Evolutionary conservation across 495 filamentous ascomycete genomes (phyloP).

Genomic region (Cladorrhinum samala): DNA sequence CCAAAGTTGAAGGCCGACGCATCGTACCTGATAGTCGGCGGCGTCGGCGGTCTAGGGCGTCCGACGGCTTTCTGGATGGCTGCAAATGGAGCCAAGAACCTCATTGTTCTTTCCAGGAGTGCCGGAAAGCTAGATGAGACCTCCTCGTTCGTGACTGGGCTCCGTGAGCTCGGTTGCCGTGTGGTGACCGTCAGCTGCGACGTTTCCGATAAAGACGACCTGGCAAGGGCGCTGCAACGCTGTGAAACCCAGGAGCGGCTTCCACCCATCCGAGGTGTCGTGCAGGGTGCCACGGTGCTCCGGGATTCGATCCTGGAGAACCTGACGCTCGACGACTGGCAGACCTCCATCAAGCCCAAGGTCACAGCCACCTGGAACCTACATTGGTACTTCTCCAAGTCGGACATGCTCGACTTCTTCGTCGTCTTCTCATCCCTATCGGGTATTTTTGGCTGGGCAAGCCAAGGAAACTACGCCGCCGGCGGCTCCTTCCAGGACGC

Average conservation of each 20-base stretch:
- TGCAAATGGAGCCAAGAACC: slow-evolving; percentile 47
- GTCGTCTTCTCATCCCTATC: slow-evolving; percentile 46
- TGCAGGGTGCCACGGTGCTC: slow-evolving; percentile 45
- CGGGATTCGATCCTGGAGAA: slow-evolving; percentile 42
- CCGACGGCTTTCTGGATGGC: slow-evolving; percentile 54
- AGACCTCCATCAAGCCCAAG: slow-evolving; percentile 36
- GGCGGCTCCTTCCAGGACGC: slow-evolving; percentile 36
- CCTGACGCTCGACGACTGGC: slow-evolving; percentile 40
- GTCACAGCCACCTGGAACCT: slow-evolving; percentile 47
- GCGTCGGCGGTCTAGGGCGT: slow-evolving; percentile 57
- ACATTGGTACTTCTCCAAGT: slow-evolving; percentile 29
- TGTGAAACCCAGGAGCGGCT: slow-evolving; percentile 23
- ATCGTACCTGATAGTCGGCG: slow-evolving; percentile 55
- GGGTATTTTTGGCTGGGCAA: slow-evolving; percentile 33
- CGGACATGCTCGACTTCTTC: slow-evolving; percentile 44
- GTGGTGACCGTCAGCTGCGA: slow-evolving; percentile 37
- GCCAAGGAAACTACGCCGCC: slow-evolving; percentile 47
- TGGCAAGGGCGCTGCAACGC: slow-evolving; percentile 29
- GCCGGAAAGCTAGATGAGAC: slow-evolving; percentile 33
- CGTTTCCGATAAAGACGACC: slow-evolving; percentile 30
- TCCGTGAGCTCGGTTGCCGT: slow-evolving; percentile 29
- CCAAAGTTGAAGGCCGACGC: slow-evolving; percentile 34
- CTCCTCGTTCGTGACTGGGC: slow-evolving; percentile 26
- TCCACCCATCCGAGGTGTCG: slow-evolving; percentile 39
- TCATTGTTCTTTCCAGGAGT: slow-evolving; percentile 53